Evolutionary conservation across 208 protist species (phyloP), one percentile per base, ranked within the genome.

Genomic region (Entamoeba dispar): DNA sequence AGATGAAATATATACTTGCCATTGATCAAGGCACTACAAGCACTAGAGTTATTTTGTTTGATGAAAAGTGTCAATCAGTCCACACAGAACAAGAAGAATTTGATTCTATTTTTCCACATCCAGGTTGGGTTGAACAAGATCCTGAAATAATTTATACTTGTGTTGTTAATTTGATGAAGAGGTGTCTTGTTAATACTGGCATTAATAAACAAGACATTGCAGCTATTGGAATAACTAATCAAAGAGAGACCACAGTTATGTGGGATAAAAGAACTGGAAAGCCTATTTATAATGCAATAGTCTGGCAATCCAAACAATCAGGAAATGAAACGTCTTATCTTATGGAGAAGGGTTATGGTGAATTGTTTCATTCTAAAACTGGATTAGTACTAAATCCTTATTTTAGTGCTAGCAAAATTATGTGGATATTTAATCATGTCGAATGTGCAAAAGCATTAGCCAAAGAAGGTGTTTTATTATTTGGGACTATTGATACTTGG

Each of bases 401-500:
- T 95, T 99, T 99, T 93, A 97, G 96, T 17, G 98, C 96, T 19
- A 96, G 98, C 34, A 99, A 99, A 96, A 94, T 98, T 31, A 93
- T 94, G 61, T 99, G 98, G 98, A 96, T 99, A 91, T 94, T 99
- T 5, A 96, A 99, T 5, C 98, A 99, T 94, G 96, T 98, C 2
- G 92, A 91, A 0, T 96, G 92, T 0, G 97, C 98, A 12, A 91
- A 94, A 19, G 93, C 96, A 47, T 97, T 97, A 19, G 91, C 96
- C 7, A 93, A 96, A 19, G 93, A 96, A 38, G 95, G 95, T 17
- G 95, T 90, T 10, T 96, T 96, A 10, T 93, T 97, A 51, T 97
- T 99, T 93, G 98, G 98, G 73, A 99, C 98, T 12, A 95, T 99
- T 34, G 98, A 99, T 93, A 95, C 96, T 19, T 99, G 98, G 98